phyloP scores from a whole-genome alignment of 2,329 filamentous ascomycete genomes.

The Diatrype stigma region DNA sequence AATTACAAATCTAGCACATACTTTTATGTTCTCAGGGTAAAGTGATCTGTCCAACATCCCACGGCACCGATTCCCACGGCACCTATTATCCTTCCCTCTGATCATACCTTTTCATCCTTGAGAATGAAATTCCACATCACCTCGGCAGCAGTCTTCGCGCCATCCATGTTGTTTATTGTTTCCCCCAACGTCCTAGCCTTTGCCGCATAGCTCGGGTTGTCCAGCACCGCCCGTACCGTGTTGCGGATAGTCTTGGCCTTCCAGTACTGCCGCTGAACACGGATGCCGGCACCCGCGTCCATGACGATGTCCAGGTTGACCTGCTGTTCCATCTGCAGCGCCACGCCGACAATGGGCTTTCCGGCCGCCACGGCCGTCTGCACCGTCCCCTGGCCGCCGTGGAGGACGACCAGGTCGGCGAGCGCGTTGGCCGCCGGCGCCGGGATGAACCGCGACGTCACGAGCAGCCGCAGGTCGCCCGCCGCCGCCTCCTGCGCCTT shows the following conservation, averaged over 20 bases:
- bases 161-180: background rate
- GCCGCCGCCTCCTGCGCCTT: background rate
- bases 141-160: background rate
- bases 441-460: background rate
- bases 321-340: background rate
- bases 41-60: too few species aligned
- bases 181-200: background rate
- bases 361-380: background rate
- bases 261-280: background rate
- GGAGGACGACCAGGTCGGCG: background rate
- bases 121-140: slow-evolving; percentile 1
- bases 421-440: background rate
- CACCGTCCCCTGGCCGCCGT: background rate
- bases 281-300: background rate
- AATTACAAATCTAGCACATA: too few species aligned
- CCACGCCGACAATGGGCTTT: background rate
- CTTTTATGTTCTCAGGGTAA: too few species aligned
- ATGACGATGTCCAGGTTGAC: background rate
- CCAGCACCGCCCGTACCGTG: background rate
- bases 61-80: too few species aligned
- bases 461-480: background rate
- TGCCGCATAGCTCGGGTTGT: background rate
- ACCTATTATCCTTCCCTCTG: too few species aligned
- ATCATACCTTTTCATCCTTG: background rate
- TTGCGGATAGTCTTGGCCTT: background rate